Evolutionary conservation across 2,329 filamentous ascomycete species (phyloP), one percentile per base, ranked within the genome.

Genomic region (Claviceps paspali): DNA sequence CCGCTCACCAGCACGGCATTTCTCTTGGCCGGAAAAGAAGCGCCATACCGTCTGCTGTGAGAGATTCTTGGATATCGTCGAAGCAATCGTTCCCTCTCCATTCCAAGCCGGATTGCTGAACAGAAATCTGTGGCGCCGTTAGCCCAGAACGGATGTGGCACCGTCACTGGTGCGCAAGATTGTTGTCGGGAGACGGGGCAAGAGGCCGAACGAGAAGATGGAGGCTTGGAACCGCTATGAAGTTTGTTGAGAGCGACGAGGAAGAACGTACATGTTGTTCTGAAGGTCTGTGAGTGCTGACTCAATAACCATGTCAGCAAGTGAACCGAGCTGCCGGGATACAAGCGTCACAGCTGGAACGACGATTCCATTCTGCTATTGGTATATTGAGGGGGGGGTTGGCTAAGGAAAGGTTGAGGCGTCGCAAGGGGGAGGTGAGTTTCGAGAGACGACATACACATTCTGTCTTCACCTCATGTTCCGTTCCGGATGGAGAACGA

Each of bases 31-130:
- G n/a, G n/a, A n/a, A n/a, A n/a, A n/a, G n/a, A n/a, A n/a, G n/a
- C n/a, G n/a, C n/a, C n/a, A 47, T 56, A 74, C 70, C 48, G 68
- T 67, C 40, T 69, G 52, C 31, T 67, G 65, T 21, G 70, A 74
- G 42, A 76, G 64, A 48, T 76, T 76, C 43, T 62, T 59, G 45
- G 74, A 63, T 42, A 73, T 62, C 38, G 67, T 72, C 44, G 63
- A 68, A 29, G 70, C 63, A 38, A 67, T 55, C 17, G 64, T 65
- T 43, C 59, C 60, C 38, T 60, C 60, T 45, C 66, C 65, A 37
- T 57, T 59, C 63, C 67, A 74, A 38, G 62, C 63, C 22, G 71
- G 71, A 53, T 74, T 73, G 56, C 66, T 75, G 54, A 76, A 72
- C 42, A 76, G 61, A 52, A 74, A 64, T 56, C 71, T 74, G 39